Base-by-base conservation (phyloP, 306 rosid species). In the Vigna radiata region DNA sequence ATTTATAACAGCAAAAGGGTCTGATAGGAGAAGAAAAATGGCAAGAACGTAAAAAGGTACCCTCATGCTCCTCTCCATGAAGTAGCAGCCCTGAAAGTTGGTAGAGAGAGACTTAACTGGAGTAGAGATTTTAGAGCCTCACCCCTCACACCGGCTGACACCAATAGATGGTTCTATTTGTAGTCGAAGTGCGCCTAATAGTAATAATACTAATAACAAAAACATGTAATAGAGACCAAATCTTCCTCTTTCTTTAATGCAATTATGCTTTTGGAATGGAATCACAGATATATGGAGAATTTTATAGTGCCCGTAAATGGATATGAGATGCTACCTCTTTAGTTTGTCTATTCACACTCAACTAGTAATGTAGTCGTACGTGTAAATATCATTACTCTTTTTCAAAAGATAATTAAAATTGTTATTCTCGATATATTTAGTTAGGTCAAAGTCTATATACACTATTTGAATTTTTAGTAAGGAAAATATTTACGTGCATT, bases 221-320 rank as follows among this genome's bases (percentile, higher is more conserved):
- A 15, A 44, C 60, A 56, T n/a, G 44, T 44, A 52, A 47, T 67
- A 6, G 44, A 44, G 54, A 27, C 68, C 36, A 17, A 18, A 67
- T 44, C 70, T 76, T 66, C 37, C 18, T 41, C 49, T 80, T 80
- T 78, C 77, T 80, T 47, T 66, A 80, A 52, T 61, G 83, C 80
- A 77, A 68, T 41, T 74, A 80, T 65, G 58, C 81, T 54, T 68
- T 77, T 58, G 61, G 85, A 82, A 75, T 73, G 85, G 88, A 83
- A 87, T 76, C 87, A 53, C 79, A 56, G 56, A 68, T 71, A 84
- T 50, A 70, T 68, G 70, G 58, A 27, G 63, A 55, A 52, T 82
- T 72, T 84, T 84, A 88, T 83, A 87, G 90, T 87, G 93, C 90
- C 89, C 87, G 77, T 70, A 70, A 85, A 82, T 58, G 37, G 62